Evolutionary conservation across 345 rosid species (phyloP).

Genomic region (Toxicodendron radicans): DNA sequence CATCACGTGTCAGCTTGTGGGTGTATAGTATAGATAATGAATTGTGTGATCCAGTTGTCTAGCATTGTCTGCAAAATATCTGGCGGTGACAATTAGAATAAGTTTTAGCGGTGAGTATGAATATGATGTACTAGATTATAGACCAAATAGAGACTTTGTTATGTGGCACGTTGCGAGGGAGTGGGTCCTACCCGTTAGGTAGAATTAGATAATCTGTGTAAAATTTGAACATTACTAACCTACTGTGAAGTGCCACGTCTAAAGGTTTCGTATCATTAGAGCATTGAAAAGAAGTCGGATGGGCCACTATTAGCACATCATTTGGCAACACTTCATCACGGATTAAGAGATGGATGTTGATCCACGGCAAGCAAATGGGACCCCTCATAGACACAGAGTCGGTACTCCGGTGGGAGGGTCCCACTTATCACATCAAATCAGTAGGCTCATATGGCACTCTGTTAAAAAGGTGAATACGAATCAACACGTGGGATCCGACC

Average conservation of each 20-base stretch:
- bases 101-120: background rate
- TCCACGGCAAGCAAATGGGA: constrained; percentile 21
- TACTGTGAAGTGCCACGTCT: constrained; percentile 18
- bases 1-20: constrained; percentile 7
- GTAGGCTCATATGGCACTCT: background rate
- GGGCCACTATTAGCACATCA: constrained; percentile 13
- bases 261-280: background rate
- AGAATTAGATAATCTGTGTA: constrained; percentile 1
- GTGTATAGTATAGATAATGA: too few species aligned
- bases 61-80: background rate
- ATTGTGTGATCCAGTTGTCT: background rate
- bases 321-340: background rate
- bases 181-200: constrained; percentile 20
- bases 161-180: constrained; percentile 21
- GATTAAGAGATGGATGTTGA: constrained; percentile 5
- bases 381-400: background rate
- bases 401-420: background rate
- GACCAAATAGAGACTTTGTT: background rate
- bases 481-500: background rate
- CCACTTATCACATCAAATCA: background rate
- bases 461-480: background rate
- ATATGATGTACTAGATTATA: constrained; percentile 5
- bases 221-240: constrained; percentile 1
- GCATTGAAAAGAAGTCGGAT: background rate
- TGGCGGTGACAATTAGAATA: background rate